Base-by-base conservation (phyloP, 345 rosid species). In the Melaleuca alternifolia region DNA sequence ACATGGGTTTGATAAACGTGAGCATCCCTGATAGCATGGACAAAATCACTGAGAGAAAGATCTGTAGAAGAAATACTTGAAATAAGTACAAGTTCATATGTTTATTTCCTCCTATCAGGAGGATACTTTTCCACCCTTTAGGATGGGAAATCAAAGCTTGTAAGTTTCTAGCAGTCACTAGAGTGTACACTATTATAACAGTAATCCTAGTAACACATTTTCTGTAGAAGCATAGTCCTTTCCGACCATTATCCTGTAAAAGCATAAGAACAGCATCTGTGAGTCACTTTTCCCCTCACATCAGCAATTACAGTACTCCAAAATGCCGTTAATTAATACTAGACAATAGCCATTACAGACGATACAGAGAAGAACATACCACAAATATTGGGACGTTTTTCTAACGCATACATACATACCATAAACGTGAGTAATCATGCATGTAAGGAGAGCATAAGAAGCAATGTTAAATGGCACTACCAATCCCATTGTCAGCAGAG, bases 391-490 rank as follows among this genome's bases (percentile, higher is more conserved):
- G 61, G n/a, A 23, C n/a, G 26, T 54, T 54, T 54, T 23, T 10
- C 2, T 23, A 9, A n/a, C 56, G 23, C 54, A 54, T 52, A 53
- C 79, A 51, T 79, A 54, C 87, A 87, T 93, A 95, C 99, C 96
- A 88, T 98, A 96, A 88, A 96, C 95, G 84, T 97, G 98, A 89
- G 98, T 98, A 87, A 96, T 93, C 89, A 96, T 94, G 93, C 93
- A 92, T 28, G 99, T 95, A 86, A 97, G 91, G n/a, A n/a, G 56
- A 97, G 98, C 93, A 91, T 96, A 96, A 18, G 99, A 96, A 20
- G 97, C 99, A 86, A 97, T 94, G 92, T 95, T 96, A 90, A 97
- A 96, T 7, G 99, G 99, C 88, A 95, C 98, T 11, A 97, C 98
- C 52, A 97, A 92, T 85, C 98, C 98, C 95, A 97, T n/a, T 92